A percentile compares a stretch with the other conserved stretches of the same genome.
These are phyloP conservation scores for Multifurca ochricompacta DNA, from an alignment of 768 basidiomycete species.

Conservation along the genomic window DNA sequence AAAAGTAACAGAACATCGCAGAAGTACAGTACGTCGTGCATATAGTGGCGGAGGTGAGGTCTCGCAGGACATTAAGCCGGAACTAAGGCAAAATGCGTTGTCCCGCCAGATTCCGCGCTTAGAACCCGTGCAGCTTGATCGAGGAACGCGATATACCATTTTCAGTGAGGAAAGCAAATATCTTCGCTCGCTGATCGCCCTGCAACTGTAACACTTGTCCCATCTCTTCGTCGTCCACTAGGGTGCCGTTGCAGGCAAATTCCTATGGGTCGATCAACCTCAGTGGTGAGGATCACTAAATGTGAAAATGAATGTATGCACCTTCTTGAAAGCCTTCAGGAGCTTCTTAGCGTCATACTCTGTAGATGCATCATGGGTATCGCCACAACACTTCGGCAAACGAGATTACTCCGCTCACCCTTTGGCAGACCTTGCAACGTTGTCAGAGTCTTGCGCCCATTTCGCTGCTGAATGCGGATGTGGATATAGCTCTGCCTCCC, in stretches of 20 bases:
- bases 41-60: conserved; percentile 7
- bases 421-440: conserved; percentile 94
- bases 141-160: conserved; percentile 69
- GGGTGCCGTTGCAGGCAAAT: conserved; percentile 97
- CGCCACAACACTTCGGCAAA: conserved; percentile 11
- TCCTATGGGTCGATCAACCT: conserved; percentile 43
- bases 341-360: conserved; percentile 98
- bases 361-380: conserved; percentile 28
- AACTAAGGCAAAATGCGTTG: conserved; percentile 2
- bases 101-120: conserved; percentile 24
- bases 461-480: conserved; percentile 97
- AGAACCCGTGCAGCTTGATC: conserved; percentile 89
- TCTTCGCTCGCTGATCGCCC: conserved; percentile 93
- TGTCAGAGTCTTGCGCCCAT: conserved; percentile 97
- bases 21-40: conserved; percentile 16
- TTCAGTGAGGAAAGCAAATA: conserved; percentile 77
- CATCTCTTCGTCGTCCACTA: conserved; percentile 92
- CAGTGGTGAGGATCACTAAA: not conserved
- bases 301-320: conserved; percentile 26
- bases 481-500: conserved; percentile 83
- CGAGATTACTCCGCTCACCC: conserved; percentile 40
- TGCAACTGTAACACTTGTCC: conserved; percentile 98
- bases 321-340: conserved; percentile 99
- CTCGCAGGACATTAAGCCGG: conserved; percentile 5
- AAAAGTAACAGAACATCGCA: conserved; percentile 14